Evolutionary conservation across 202 grass and related monocot genomes (phyloP).

Genomic region (Digitaria exilis): DNA sequence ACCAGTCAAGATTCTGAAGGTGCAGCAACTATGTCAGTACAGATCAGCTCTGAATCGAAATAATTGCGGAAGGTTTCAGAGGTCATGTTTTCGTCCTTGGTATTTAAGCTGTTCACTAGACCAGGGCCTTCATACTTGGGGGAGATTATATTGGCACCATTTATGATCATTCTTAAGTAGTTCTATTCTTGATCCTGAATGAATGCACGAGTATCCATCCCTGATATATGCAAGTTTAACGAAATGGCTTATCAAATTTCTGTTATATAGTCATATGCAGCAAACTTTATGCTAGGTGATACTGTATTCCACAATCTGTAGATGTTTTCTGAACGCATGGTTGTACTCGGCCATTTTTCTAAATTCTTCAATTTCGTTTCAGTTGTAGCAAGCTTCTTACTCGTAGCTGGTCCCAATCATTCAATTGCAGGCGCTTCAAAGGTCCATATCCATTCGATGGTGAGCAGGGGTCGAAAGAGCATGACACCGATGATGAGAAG

Average conservation of each 20-base stretch:
- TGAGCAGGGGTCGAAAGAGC: slow-evolving; percentile 24
- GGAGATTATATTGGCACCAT: not conserved
- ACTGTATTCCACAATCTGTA: not conserved
- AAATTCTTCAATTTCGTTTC: not conserved
- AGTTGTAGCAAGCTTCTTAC: not conserved
- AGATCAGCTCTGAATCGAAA: not conserved
- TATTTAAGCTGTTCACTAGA: not conserved
- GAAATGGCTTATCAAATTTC: not conserved
- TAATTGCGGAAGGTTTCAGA: not conserved
- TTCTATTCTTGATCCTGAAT: too few species aligned
- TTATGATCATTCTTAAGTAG: too few species aligned
- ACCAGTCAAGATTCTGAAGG: not conserved
- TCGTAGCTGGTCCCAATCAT: not conserved
- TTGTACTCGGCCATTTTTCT: not conserved
- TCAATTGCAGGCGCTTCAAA: slow-evolving; percentile 46
- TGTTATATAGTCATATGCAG: not conserved
- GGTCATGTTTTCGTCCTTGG: not conserved
- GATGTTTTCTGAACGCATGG: not conserved
- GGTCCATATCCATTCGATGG: slow-evolving; percentile 42
- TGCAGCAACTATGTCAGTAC: not conserved
- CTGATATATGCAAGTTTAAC: not conserved
- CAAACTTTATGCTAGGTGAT: not conserved
- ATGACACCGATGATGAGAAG: slow-evolving; percentile 26
- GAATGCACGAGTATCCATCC: not conserved
- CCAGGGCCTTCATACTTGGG: not conserved